These are phyloP conservation scores for Hippophae rhamnoides DNA, from an alignment of 306 rosid genomes.

Conservation along the genomic window DNA sequence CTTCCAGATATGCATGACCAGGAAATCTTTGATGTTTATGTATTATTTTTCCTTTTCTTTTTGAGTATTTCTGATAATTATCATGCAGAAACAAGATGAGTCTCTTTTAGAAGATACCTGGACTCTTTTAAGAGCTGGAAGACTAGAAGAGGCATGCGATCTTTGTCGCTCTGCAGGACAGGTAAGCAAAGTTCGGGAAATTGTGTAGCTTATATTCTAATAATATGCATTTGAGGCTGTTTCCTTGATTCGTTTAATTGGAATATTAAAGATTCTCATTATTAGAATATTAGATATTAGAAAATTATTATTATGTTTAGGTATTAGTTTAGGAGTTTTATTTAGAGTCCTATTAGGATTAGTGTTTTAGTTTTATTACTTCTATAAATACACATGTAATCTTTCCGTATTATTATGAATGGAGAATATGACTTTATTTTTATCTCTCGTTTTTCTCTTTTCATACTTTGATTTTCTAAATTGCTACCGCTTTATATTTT, in stretches of 20 bases:
- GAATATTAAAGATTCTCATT: too few relatives aligned
- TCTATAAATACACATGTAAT: too few relatives aligned
- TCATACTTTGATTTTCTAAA: too few relatives aligned
- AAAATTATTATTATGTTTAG: too few relatives aligned
- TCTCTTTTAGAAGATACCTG: constrained; percentile 94
- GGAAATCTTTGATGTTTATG: neutral
- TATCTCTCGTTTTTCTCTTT: too few relatives aligned
- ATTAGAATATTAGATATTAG: too few relatives aligned
- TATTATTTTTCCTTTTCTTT: neutral
- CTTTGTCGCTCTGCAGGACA: constrained; percentile 96
- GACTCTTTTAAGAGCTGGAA: constrained; percentile 95
- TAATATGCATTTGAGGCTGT: constrained; percentile 18
- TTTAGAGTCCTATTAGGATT: too few relatives aligned
- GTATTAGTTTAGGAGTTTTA: too few relatives aligned
- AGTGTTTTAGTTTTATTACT: too few relatives aligned
- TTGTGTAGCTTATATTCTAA: constrained; percentile 11
- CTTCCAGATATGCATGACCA: neutral
- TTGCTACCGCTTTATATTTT: too few relatives aligned
- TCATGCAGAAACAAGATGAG: constrained; percentile 84
- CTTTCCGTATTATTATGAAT: too few relatives aligned
- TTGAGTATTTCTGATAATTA: constrained; percentile 3
- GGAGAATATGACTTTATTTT: too few relatives aligned
- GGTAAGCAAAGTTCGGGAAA: constrained; percentile 34
- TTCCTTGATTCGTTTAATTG: constrained; percentile 6
- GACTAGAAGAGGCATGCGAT: constrained; percentile 83